Evolutionary conservation across 805 yeast species (phyloP), one percentile per base, ranked within the genome.

Genomic region (Schwanniomyces occidentalis): DNA sequence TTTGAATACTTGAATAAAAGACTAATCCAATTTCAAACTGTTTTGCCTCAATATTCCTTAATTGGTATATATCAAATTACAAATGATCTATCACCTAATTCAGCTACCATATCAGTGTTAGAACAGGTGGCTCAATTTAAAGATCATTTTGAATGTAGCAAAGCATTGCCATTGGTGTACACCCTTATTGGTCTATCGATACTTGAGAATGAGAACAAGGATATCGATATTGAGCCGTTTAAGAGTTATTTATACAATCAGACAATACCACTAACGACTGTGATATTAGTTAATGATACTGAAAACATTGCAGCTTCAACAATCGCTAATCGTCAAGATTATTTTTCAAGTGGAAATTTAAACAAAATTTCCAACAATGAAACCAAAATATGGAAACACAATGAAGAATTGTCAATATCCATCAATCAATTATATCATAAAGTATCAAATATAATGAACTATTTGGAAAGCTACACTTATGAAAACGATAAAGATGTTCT

Each of bases 221-320:
- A 19, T n/a, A 14, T 24, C 4, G 35, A 25, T 4, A 14, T 16
- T 6, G 32, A 22, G 6, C 23, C 29, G 20, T 32, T 35, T 22
- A 21, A 26, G 27, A 30, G 40, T 23, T 40, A 20, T 22, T 4
- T 20, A 9, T 21, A 29, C 16, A 18, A 24, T 4, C 10, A 12
- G n/a, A 8, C 16, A n/a, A 12, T 14, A 9, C 32, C 45, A 8
- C 7, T 51, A 2, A 33, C 42, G 6, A 44, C 54, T 5, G 35
- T 43, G 5, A 41, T 63, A 6, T 41, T 39, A 2, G 48, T 63
- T 2, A 56, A 52, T 19, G 63, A 58, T 20, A 47, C 60, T 3
- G 72, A 67, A 34, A 47, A 42, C 16, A 56, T 58, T 6, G 59
- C 70, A 1, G 48, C 66, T 1, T 46, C 53, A 5, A 62, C 71